Evolutionary conservation across 768 basidiomycete genomes (phyloP), one percentile per base, ranked within the genome.

Genomic region (Dendrothele bispora): DNA sequence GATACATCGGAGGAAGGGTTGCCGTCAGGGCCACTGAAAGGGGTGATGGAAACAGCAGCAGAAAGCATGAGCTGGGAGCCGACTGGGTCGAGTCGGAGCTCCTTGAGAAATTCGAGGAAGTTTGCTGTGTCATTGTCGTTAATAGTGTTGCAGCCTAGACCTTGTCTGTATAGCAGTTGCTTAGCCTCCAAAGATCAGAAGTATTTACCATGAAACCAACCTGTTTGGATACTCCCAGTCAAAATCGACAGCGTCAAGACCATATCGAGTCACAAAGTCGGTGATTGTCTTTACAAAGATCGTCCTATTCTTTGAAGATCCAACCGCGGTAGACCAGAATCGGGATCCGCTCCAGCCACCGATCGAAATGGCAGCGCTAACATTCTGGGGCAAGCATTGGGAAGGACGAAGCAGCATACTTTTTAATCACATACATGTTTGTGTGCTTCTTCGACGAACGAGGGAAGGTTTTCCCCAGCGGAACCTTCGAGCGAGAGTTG

Each of bases 301-400:
- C 2, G 82, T 82, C 32, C 86, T 73, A 48, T 84, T 86, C 43
- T 65, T 53, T 0, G 78, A 59, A 5, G 82, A 81, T 2, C 72
- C 81, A 17, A 90, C 75, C 18, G 79, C 74, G 4, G 79, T 67
- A 2, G 88, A 89, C 56, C 79, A 90, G 54, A 69, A 84, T 27
- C 59, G 66, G 3, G 82, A 74, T 7, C 87, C 88, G 7, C 67
- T 71, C 86, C 86, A 90, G 5, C 88, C 88, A 30, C 88, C 88
- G 21, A 90, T 69, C 3, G 83, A 79, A 24, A 84, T 60, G 6
- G 78, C 61, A 0, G 84, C 77, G 54, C 75, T 75, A 7, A 87
- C 83, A 40, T 67, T 64, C 84, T 88, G 52, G 15, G 27, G 26
- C 35, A 26, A 7, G 6, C 11, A 10, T 21, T 12, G 14, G 21